Evolutionary conservation across 2,329 filamentous ascomycete species (phyloP).

Genomic region (Bertia moriformis): DNA sequence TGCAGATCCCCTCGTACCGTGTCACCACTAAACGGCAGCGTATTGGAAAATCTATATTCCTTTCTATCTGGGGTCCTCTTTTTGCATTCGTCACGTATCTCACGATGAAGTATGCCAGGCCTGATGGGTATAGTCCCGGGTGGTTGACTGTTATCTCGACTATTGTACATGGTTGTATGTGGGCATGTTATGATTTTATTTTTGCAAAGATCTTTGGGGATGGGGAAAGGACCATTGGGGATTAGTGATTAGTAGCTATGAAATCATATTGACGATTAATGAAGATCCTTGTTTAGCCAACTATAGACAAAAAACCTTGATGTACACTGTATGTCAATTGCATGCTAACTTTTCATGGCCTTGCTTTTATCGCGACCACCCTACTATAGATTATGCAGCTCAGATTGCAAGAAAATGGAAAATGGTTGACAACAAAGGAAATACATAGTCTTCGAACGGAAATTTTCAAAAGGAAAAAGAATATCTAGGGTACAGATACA

Average conservation of each 20-base stretch:
- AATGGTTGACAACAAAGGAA: conserved; percentile 17
- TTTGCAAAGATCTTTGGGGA: conserved; percentile 66
- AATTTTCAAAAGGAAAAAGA: conserved; percentile 12
- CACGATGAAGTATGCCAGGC: conserved; percentile 37
- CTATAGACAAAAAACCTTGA: no score
- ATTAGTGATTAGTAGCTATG: no score
- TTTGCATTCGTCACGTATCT: conserved; percentile 36
- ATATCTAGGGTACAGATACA: conserved; percentile 27
- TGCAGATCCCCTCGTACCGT: conserved; percentile 53
- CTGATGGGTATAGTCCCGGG: conserved; percentile 50
- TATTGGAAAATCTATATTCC: conserved; percentile 50
- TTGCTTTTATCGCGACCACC: no score
- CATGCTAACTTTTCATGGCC: no score
- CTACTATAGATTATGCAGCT: no score
- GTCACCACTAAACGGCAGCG: conserved; percentile 53
- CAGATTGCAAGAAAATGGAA: no score
- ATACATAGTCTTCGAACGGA: conserved; percentile 18
- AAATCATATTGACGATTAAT: no score
- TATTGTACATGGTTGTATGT: conserved; percentile 39
- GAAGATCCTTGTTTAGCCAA: no score
- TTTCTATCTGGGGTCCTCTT: conserved; percentile 40
- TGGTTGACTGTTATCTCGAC: conserved; percentile 46
- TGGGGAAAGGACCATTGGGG: conserved; percentile 50
- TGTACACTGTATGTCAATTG: no score
- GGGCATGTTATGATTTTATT: conserved; percentile 48